phyloP scores from a whole-genome alignment of 352 stramenopile genomes.

The Poterioochromonas sp. region DNA sequence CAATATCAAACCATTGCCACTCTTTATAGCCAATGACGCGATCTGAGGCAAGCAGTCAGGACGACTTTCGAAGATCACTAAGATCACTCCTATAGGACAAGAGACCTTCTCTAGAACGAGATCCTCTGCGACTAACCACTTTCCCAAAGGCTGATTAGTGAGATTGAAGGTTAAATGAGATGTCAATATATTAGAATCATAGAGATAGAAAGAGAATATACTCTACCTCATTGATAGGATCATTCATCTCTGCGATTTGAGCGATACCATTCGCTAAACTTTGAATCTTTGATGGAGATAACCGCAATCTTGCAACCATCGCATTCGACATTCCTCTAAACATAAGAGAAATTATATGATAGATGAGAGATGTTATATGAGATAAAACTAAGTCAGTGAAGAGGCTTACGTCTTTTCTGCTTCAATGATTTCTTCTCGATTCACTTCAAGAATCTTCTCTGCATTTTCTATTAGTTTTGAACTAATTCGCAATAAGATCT shows the following conservation, averaged over 20 bases:
- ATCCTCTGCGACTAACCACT: slow-evolving; percentile 38
- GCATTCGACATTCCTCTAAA: slow-evolving; percentile 41
- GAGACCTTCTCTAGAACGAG: slow-evolving; percentile 1
- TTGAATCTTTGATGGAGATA: slow-evolving; percentile 83
- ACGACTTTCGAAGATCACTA: slow-evolving; percentile 95
- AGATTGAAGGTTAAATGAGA: too few relatives aligned
- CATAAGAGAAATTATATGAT: not conserved
- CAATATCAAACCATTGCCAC: slow-evolving; percentile 88
- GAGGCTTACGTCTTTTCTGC: slow-evolving; percentile 37
- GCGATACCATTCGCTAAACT: slow-evolving; percentile 85
- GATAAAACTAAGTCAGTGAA: too few relatives aligned
- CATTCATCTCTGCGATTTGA: slow-evolving; percentile 59
- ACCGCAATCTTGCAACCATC: slow-evolving; percentile 59
- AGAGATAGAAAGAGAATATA: too few relatives aligned
- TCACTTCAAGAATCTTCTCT: slow-evolving; percentile 76
- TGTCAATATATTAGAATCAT: too few relatives aligned
- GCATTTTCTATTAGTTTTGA: slow-evolving; percentile 65
- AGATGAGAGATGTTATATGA: not conserved
- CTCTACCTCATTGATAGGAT: not conserved
- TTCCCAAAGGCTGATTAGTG: too few relatives aligned
- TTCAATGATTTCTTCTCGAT: slow-evolving; percentile 74
- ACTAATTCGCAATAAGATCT: slow-evolving; percentile 75
- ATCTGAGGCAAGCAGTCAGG: slow-evolving; percentile 89
- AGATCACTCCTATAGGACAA: slow-evolving; percentile 76
- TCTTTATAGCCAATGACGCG: slow-evolving; percentile 81